phyloP scores from a whole-genome alignment of 495 filamentous ascomycete genomes.

The Geopyxis carbonaria region DNA sequence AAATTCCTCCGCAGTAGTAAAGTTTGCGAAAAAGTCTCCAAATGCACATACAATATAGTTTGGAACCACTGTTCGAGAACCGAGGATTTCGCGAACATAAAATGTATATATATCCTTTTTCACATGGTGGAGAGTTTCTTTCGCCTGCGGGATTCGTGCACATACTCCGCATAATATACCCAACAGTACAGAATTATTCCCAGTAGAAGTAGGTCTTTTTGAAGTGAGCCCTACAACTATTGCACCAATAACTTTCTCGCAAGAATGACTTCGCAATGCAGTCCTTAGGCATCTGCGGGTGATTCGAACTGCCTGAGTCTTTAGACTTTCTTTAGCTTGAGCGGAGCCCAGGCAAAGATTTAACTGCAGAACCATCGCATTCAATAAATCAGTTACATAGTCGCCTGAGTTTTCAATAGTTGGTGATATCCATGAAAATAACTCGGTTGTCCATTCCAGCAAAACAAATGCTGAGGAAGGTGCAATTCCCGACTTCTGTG shows the following conservation, averaged over 20 bases:
- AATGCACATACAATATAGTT: constrained; percentile 54
- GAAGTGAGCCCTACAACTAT: constrained; percentile 47
- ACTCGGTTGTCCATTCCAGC: constrained; percentile 51
- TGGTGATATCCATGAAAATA: constrained; percentile 6
- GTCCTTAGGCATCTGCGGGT: constrained; percentile 57
- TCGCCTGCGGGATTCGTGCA: constrained; percentile 43
- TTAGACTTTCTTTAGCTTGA: constrained; percentile 16
- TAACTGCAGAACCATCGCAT: constrained; percentile 28
- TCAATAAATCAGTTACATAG: constrained; percentile 12
- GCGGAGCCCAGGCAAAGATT: constrained; percentile 53
- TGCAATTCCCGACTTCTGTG: constrained; percentile 56
- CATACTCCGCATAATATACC: constrained; percentile 78
- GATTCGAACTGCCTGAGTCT: constrained; percentile 40
- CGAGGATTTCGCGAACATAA: constrained; percentile 69
- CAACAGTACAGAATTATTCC: constrained; percentile 57
- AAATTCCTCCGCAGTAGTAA: constrained; percentile 59
- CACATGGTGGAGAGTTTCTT: constrained; percentile 39
- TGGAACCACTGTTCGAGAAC: constrained; percentile 55
- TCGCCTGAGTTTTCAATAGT: neutral
- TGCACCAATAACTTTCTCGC: constrained; percentile 42
- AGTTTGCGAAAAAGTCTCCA: constrained; percentile 64
- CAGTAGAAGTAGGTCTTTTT: constrained; percentile 41
- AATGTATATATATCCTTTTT: constrained; percentile 62
- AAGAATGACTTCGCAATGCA: constrained; percentile 43
- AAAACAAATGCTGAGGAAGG: constrained; percentile 71